These are phyloP conservation scores for Neurospora africana DNA, from an alignment of 495 filamentous ascomycete species.

Conservation along the genomic window DNA sequence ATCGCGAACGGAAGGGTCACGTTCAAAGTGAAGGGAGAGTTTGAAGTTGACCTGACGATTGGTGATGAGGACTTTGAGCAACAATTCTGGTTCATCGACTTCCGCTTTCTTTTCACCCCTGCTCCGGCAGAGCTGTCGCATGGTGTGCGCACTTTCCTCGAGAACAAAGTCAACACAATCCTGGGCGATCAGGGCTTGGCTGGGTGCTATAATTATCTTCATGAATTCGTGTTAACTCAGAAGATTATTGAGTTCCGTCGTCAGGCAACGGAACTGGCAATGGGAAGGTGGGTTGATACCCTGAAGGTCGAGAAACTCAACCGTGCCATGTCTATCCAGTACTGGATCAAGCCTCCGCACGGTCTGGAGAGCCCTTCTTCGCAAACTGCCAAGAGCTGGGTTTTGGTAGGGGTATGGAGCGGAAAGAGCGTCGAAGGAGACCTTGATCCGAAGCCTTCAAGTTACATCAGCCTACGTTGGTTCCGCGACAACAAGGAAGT, in stretches of 20 bases:
- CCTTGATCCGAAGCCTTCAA: constrained; percentile 29
- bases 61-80: constrained; percentile 66
- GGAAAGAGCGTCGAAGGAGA: constrained; percentile 34
- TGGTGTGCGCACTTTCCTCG: constrained; percentile 51
- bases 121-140: constrained; percentile 47
- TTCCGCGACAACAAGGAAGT: constrained; percentile 71
- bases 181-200: constrained; percentile 54
- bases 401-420: constrained; percentile 73
- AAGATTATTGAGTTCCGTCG: constrained; percentile 71
- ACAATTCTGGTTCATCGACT: constrained; percentile 88
- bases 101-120: constrained; percentile 73
- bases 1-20: constrained; percentile 75
- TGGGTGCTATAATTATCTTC: constrained; percentile 75
- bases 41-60: constrained; percentile 85
- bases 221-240: constrained; percentile 74
- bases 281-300: constrained; percentile 61
- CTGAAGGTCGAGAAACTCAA: constrained; percentile 66
- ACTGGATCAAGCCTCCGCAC: constrained; percentile 59
- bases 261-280: constrained; percentile 60
- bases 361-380: constrained; percentile 7
- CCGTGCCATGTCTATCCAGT: constrained; percentile 74
- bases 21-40: constrained; percentile 72
- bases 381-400: constrained; percentile 67
- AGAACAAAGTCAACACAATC: constrained; percentile 56
- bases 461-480: constrained; percentile 62